These are phyloP conservation scores for Brasilioporus rufonigricans DNA, from an alignment of 768 basidiomycete species.

Conservation along the genomic window DNA sequence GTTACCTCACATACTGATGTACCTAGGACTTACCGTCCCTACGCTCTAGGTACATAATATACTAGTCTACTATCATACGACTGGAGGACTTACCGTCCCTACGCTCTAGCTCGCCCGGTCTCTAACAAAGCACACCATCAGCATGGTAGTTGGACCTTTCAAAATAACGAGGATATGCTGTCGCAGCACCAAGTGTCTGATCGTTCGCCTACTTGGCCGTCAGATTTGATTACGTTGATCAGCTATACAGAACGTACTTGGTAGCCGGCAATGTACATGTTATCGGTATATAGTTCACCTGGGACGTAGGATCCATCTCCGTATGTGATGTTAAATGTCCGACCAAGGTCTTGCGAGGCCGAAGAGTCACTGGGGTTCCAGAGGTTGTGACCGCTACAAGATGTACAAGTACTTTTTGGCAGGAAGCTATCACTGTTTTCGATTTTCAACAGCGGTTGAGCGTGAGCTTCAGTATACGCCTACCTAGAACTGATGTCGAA, in stretches of 20 bases:
- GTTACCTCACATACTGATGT: no score
- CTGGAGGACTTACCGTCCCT: no score
- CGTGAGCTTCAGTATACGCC: neutral
- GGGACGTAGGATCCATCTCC: slow-evolving; percentile 34
- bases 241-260: neutral
- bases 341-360: slow-evolving; percentile 20
- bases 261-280: slow-evolving; percentile 1
- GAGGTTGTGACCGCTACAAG: slow-evolving; percentile 27
- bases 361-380: slow-evolving; percentile 26
- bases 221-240: neutral
- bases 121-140: no score
- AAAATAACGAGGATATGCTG: slow-evolving; percentile 7
- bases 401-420: neutral
- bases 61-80: no score
- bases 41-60: no score
- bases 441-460: neutral
- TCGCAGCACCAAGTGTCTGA: slow-evolving; percentile 15
- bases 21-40: no score
- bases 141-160: no score
- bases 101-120: no score
- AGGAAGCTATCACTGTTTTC: slow-evolving; percentile 17
- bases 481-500: slow-evolving; percentile 31
- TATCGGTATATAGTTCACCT: slow-evolving; percentile 39
- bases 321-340: slow-evolving; percentile 32
- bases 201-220: slow-evolving; percentile 2